Evolutionary conservation across 2,329 filamentous ascomycete species (phyloP), one percentile per base, ranked within the genome.

Genomic region (Hysterium pulicare): DNA sequence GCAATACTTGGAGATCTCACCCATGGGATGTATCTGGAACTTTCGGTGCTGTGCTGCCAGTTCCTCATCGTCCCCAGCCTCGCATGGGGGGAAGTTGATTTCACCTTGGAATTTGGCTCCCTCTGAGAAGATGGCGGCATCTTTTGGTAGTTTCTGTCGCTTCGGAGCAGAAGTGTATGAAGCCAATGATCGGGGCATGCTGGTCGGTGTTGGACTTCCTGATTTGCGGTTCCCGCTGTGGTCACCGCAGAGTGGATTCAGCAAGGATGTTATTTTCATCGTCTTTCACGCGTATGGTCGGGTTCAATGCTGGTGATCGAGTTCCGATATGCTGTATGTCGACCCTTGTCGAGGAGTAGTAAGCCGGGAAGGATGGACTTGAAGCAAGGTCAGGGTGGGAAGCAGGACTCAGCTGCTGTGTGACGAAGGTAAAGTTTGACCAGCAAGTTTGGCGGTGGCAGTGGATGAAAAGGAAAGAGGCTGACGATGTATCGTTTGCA

Each of bases 1-100:
- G 8, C 61, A 58, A 17, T 66, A 70, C 46, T 76, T 69, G n/a
- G 57, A 66, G 41, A 83, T 82, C n/a, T 72, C 59, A 2, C 73
- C 88, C 47, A 83, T 72, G 1, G 87, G 86, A 41, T 75, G 77
- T 40, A 96, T 73, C 13, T 78, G 72, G 58, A 86, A 91, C 30
- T 71, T 72, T 30, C 71, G 69, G 47, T 93, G 78, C 49, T 83
- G 74, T 11, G 70, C 68, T 8, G 75, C 68, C 13, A 85, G 72
- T 17, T 71, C 62, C 19, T 77, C 73, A 49, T 85, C 78, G 11
- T 66, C 58, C 15, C 46, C 57, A 33, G 76, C 71, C 59, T 95
- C 87, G 59, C 81, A 84, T 1, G 90, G 87, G 15, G 77, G 78
- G 59, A 84, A 95, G 59, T 84, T 84, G 52, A 94, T 74, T 21